phyloP scores from a whole-genome alignment of 225 moss, liverwort and hornwort species.

The Pleurozium schreberi region DNA sequence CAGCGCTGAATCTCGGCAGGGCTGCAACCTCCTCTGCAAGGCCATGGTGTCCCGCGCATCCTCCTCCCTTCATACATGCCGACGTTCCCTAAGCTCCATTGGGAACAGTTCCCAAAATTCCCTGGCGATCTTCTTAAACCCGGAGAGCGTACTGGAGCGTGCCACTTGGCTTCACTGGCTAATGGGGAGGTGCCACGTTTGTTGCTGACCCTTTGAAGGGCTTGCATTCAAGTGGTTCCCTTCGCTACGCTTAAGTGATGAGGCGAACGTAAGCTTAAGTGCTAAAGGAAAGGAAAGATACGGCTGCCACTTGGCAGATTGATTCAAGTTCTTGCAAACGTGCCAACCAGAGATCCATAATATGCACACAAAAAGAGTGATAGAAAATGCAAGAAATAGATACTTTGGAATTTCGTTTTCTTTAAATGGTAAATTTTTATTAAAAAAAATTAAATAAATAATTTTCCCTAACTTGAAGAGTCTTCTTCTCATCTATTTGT shows the following conservation, averaged over 20 bases:
- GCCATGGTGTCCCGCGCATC: neutral
- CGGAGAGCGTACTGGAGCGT: too few relatives aligned
- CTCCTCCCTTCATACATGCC: neutral
- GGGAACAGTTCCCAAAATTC: neutral
- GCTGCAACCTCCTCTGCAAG: neutral
- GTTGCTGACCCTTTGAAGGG: neutral
- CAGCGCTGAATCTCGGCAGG: neutral
- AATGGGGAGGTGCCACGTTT: neutral
- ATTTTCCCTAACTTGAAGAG: too few relatives aligned
- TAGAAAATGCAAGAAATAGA: too few relatives aligned
- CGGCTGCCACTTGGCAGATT: neutral
- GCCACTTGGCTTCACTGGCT: neutral
- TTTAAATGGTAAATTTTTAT: too few relatives aligned
- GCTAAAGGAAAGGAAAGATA: neutral
- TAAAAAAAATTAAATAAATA: too few relatives aligned
- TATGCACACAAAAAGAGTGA: too few relatives aligned
- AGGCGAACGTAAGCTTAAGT: neutral
- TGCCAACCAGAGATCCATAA: too few relatives aligned
- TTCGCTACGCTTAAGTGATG: neutral
- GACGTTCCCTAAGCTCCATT: neutral
- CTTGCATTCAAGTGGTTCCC: neutral
- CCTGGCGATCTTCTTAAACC: neutral
- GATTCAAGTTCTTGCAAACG: neutral
- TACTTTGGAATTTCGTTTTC: too few relatives aligned
- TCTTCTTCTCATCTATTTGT: too few relatives aligned